Evolutionary conservation across 768 basidiomycete species (phyloP).

Genomic region (Mrakia frigida): DNA sequence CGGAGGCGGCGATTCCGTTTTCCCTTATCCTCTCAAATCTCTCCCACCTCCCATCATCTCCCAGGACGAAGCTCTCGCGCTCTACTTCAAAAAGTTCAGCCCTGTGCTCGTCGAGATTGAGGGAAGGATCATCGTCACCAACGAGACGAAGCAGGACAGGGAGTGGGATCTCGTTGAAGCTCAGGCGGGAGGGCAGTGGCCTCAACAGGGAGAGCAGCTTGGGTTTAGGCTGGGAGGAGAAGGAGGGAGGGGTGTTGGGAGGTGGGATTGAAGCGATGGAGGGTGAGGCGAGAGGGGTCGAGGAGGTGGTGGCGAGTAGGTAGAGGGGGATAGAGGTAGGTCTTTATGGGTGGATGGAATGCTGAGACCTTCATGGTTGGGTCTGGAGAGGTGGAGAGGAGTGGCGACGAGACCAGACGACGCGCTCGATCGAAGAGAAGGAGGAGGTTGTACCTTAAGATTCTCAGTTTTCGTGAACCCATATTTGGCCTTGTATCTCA

Average conservation of each 20-base stretch:
- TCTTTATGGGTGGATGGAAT: too few species aligned
- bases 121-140: too few species aligned
- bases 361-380: too few species aligned
- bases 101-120: too few species aligned
- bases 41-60: slow-evolving; percentile 2
- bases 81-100: too few species aligned
- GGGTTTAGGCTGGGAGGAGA: not conserved
- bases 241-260: not conserved
- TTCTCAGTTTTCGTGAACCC: not conserved
- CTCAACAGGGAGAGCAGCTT: not conserved
- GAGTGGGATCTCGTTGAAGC: too few species aligned
- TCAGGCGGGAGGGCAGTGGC: not conserved
- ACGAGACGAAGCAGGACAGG: too few species aligned
- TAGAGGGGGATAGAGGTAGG: too few species aligned
- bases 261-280: not conserved
- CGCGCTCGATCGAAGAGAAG: not conserved
- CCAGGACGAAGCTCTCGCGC: slow-evolving; percentile 23
- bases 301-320: not conserved
- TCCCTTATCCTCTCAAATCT: slow-evolving; percentile 23
- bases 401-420: too few species aligned
- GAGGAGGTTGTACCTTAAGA: not conserved
- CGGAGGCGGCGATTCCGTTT: slow-evolving; percentile 36
- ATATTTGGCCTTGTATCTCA: not conserved
- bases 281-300: not conserved
- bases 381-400: too few species aligned